Evolutionary conservation across 2,329 filamentous ascomycete species (phyloP).

Genomic region (Metarhizium guizhouense): DNA sequence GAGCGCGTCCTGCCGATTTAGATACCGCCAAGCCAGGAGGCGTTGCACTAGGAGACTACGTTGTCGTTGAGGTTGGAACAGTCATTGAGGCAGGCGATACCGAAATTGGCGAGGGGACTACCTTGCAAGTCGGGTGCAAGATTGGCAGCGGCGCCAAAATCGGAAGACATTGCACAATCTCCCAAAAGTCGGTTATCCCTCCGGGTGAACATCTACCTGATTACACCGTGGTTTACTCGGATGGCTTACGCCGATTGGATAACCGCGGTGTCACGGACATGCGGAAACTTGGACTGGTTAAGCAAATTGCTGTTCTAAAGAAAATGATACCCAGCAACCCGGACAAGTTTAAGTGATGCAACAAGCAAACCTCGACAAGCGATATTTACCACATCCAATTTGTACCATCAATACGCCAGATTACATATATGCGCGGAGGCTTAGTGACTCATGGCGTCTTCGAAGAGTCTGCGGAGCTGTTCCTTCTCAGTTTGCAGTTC

Average conservation of each 20-base stretch:
- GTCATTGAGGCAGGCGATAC: conserved; percentile 54
- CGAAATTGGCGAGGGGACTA: conserved; percentile 50
- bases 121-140: conserved; percentile 50
- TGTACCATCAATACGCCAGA: background rate
- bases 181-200: conserved; percentile 50
- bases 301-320: conserved; percentile 58
- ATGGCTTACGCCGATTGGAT: conserved; percentile 49
- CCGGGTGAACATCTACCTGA: conserved; percentile 53
- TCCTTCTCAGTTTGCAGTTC: conserved; percentile 64
- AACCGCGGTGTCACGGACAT: conserved; percentile 52
- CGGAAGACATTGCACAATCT: conserved; percentile 64
- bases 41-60: conserved; percentile 51
- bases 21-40: conserved; percentile 29
- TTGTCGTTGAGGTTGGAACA: conserved; percentile 51
- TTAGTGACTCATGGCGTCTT: conserved; percentile 40
- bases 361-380: background rate
- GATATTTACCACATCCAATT: background rate
- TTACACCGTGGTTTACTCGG: conserved; percentile 61
- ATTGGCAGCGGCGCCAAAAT: conserved; percentile 52
- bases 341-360: conserved; percentile 34
- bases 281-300: conserved; percentile 53
- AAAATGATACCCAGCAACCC: conserved; percentile 59
- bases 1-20: conserved; percentile 27
- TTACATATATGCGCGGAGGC: background rate
- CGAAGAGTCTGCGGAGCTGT: conserved; percentile 61